Conservation (phyloP, 139 green algal genomes). For the Trebouxia sp. region DNA sequence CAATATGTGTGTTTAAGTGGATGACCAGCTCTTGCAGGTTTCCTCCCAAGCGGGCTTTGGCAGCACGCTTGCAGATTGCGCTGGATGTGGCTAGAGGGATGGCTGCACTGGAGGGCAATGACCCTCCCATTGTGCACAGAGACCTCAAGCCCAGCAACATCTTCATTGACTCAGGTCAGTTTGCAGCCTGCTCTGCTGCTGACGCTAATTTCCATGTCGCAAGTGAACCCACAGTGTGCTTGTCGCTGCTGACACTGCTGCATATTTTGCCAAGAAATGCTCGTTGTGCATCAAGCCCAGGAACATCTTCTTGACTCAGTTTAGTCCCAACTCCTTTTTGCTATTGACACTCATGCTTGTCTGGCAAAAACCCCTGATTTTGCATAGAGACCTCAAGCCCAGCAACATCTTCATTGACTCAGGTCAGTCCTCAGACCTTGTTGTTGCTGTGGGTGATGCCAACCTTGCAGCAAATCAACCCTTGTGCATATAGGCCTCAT, state of each 20-base stretch:
- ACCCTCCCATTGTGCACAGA: slow-evolving; percentile 77
- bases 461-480: too few relatives aligned
- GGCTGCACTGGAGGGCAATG: slow-evolving; percentile 64
- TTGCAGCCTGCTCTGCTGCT: not conserved
- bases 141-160: slow-evolving; percentile 81
- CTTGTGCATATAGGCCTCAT: slow-evolving; percentile 89
- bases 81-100: slow-evolving; percentile 59
- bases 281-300: too few relatives aligned
- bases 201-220: too few relatives aligned
- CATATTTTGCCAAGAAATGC: too few relatives aligned
- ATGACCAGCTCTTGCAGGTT: too few relatives aligned
- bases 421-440: not conserved
- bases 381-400: slow-evolving; percentile 89
- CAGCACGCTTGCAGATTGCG: slow-evolving; percentile 58
- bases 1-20: too few relatives aligned
- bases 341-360: too few relatives aligned
- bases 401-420: slow-evolving; percentile 34
- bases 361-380: slow-evolving; percentile 61
- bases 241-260: too few relatives aligned
- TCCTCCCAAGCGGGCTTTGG: slow-evolving; percentile 40
- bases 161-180: slow-evolving; percentile 11
- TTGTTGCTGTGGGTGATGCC: too few relatives aligned
- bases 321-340: too few relatives aligned
- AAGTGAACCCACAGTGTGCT: too few relatives aligned
- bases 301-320: too few relatives aligned